phyloP scores from a whole-genome alignment of 2,329 filamentous ascomycete genomes.

The Magnaporthiopsis rhizophila region DNA sequence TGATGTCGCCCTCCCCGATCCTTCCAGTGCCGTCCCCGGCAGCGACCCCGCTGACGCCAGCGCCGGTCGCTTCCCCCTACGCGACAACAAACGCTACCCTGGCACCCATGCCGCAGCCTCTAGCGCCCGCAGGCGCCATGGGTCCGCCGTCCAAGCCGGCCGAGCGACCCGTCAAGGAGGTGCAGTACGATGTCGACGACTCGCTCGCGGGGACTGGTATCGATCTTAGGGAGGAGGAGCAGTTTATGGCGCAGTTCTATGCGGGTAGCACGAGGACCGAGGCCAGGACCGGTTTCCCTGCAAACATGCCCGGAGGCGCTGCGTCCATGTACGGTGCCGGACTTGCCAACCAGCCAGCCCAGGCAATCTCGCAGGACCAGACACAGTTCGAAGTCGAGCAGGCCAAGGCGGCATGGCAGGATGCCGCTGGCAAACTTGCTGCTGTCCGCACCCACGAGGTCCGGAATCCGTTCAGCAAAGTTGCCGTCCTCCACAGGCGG shows the following conservation, averaged over 20 bases:
- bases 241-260: slow-evolving; percentile 64
- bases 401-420: slow-evolving; percentile 57
- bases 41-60: slow-evolving; percentile 4
- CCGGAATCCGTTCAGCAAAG: slow-evolving; percentile 63
- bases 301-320: slow-evolving; percentile 47
- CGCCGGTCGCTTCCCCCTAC: slow-evolving; percentile 7
- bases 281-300: slow-evolving; percentile 43
- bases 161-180: slow-evolving; percentile 54
- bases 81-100: slow-evolving; percentile 15
- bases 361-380: slow-evolving; percentile 39
- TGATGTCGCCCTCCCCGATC: slow-evolving; percentile 3
- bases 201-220: slow-evolving; percentile 79
- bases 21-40: background rate
- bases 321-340: slow-evolving; percentile 57
- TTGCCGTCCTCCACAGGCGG: slow-evolving; percentile 51
- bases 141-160: slow-evolving; percentile 52
- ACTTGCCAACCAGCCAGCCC: slow-evolving; percentile 54
- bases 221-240: slow-evolving; percentile 79
- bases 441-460: slow-evolving; percentile 60
- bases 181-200: slow-evolving; percentile 70
- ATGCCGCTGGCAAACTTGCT: slow-evolving; percentile 54
- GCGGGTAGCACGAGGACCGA: slow-evolving; percentile 36
- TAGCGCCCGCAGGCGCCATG: slow-evolving; percentile 32
- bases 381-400: slow-evolving; percentile 59
- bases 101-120: slow-evolving; percentile 15